Evolutionary conservation across 208 protist species (phyloP), one percentile per base, ranked within the genome.

Genomic region (Entamoeba moshkovskii): DNA sequence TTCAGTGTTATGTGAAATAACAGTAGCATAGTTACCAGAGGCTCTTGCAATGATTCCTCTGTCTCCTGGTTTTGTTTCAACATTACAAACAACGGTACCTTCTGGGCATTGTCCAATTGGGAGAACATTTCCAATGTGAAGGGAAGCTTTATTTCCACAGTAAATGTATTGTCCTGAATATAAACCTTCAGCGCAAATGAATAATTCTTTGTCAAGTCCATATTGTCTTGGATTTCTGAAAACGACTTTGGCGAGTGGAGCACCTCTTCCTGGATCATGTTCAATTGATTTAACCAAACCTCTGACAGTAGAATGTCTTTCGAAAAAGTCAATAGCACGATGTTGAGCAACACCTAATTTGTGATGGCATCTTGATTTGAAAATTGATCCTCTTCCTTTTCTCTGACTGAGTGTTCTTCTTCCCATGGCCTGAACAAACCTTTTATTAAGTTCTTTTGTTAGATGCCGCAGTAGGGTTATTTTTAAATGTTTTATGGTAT

Each of bases 141-240:
- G 93, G 1, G 29, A 94, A 94, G 96, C 98, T 96, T 98, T 99
- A 94, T 98, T 97, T 94, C 99, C 99, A 96, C 97, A 98, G 96
- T 99, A 99, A 93, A 99, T 95, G 94, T 98, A 99, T 97, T 99
- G 98, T 93, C 99, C 99, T 66, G 98, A 99, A 97, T 99, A 98
- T 95, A 99, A 97, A 94, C 99, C 99, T 97, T 99, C 99, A 93
- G 98, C 96, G 91, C 98, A 98, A 93, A 99, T 97, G 96, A 99
- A 99, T 45, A 97, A 94, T 96, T 99, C 96, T 94, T 96, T 99
- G 98, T 91, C 98, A 96, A 95, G 99, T 96, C 66, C 42, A 47
- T 46, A 85, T 13, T 49, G 92, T 1, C 22, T 45, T 4, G 46
- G 8, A 47, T 52, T 48, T 95, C 97, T 97, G 98, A 99, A 99